Percentiles rank a stretch among this genome's conserved stretches.
Evolutionary conservation across 805 yeast species (phyloP).

Genomic region (Pichia insulana): DNA sequence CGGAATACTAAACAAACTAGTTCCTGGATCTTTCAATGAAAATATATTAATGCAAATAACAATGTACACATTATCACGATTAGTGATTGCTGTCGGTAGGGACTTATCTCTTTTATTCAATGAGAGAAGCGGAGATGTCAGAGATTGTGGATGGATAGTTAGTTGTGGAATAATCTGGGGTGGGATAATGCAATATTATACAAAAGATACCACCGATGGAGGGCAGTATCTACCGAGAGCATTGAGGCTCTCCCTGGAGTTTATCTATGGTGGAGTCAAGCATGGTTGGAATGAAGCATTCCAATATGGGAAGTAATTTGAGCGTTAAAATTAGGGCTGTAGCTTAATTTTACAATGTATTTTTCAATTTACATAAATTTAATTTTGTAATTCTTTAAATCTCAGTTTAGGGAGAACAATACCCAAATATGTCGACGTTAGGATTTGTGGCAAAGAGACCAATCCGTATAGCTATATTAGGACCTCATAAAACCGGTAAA

Average conservation of each 20-base stretch:
- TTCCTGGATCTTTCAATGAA: slow-evolving; percentile 12
- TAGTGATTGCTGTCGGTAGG: slow-evolving; percentile 52
- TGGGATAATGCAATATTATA: slow-evolving; percentile 59
- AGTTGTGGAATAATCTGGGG: slow-evolving; percentile 68
- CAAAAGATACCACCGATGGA: slow-evolving; percentile 41
- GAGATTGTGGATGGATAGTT: slow-evolving; percentile 41
- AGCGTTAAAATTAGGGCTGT: no score
- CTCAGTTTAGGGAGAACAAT: not conserved
- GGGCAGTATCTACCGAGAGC: slow-evolving; percentile 46
- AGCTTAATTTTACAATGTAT: no score
- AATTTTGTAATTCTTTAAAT: no score
- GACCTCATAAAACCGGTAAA: slow-evolving; percentile 26
- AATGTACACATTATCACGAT: slow-evolving; percentile 63
- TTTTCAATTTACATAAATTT: no score
- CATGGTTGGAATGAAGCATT: slow-evolving; percentile 25
- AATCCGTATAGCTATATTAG: slow-evolving; percentile 25
- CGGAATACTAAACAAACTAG: slow-evolving; percentile 9
- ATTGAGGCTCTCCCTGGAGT: slow-evolving; percentile 60
- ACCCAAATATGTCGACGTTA: slow-evolving; percentile 2
- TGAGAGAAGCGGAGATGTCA: slow-evolving; percentile 15
- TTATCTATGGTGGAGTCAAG: slow-evolving; percentile 55
- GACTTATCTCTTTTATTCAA: slow-evolving; percentile 28
- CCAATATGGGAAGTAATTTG: slow-evolving; percentile 17
- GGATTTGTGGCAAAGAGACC: slow-evolving; percentile 24
- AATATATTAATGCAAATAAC: slow-evolving; percentile 64